Evolutionary conservation across 148 eudicot species (phyloP), one percentile per base, ranked within the genome.

Genomic region (Agrostemma githago): DNA sequence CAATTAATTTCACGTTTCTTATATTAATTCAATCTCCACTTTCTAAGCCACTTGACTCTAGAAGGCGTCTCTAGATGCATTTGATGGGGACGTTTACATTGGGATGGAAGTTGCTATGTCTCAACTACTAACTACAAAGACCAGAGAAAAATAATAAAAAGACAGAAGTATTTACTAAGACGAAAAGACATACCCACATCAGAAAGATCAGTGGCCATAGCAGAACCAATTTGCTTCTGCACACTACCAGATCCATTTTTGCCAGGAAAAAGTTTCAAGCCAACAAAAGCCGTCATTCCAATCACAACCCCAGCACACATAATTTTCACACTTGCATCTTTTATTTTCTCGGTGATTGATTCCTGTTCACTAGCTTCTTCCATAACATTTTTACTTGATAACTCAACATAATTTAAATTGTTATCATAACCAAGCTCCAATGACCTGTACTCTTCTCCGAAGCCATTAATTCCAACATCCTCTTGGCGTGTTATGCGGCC

Each of bases 241-340:
- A 38, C 77, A 76, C 73, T 48, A 20, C 84, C 62, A 51, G 90
- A 69, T 64, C 77, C 83, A 72, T 81, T 84, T 79, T 82, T 81
- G 73, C 70, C 60, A 57, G 94, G 84, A 3, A 86, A 59, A 76
- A 77, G 82, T 78, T 83, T 96, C 79, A 89, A 80, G 61, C 94
- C 96, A 69, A 76, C 85, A 72, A 96, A 82, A 80, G 94, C 80
- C 38, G 90, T 60, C 69, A 96, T 71, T 69, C 97, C 96, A 79
- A 96, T 87, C 43, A 90, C 92, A 71, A 91, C 94, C 71, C 97
- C 97, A 70, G 89, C 97, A 84, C 87, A 87, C 84, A 86, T 83
- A 75, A 96, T 88, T 88, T 96, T 96, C 70, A 92, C 83, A 79
- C 88, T 85, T 68, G 86, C 80, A 79, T 92, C 97, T 79, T 92